Evolutionary conservation across 306 rosid species (phyloP).

Genomic region (Gastrolobium villosum): DNA sequence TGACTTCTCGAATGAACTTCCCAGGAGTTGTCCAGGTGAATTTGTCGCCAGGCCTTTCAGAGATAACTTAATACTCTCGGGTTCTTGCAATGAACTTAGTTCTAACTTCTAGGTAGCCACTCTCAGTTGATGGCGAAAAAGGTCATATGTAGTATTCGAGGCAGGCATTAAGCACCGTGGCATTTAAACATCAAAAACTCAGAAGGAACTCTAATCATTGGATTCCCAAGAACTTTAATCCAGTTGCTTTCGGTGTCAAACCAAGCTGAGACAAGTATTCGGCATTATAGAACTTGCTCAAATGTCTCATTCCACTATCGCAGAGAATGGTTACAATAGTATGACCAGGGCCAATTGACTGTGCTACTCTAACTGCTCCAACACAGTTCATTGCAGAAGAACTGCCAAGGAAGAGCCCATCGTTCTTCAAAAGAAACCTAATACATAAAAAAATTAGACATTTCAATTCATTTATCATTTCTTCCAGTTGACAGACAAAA

Average conservation of each 20-base stretch:
- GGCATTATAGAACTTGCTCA: conserved; percentile 79
- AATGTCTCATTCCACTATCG: conserved; percentile 94
- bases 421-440: conserved; percentile 86
- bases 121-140: not conserved
- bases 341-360: conserved; percentile 83
- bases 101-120: not conserved
- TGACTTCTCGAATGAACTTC: not conserved
- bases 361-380: conserved; percentile 90
- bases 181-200: conserved; percentile 25
- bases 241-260: conserved; percentile 77
- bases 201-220: conserved; percentile 45
- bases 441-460: not conserved
- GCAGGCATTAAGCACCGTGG: not conserved
- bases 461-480: conserved; percentile 16
- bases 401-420: conserved; percentile 89
- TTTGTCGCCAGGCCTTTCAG: not conserved
- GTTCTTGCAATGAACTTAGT: not conserved
- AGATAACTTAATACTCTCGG: not conserved
- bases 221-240: conserved; percentile 76
- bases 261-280: conserved; percentile 75
- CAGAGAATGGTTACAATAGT: conserved; percentile 92
- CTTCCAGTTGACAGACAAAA: conserved; percentile 18
- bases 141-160: not conserved
- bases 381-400: conserved; percentile 95
- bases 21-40: not conserved